These are phyloP conservation scores for Hemileia vastatrix DNA, from an alignment of 1,284 basidiomycete genomes.

Conservation along the genomic window DNA sequence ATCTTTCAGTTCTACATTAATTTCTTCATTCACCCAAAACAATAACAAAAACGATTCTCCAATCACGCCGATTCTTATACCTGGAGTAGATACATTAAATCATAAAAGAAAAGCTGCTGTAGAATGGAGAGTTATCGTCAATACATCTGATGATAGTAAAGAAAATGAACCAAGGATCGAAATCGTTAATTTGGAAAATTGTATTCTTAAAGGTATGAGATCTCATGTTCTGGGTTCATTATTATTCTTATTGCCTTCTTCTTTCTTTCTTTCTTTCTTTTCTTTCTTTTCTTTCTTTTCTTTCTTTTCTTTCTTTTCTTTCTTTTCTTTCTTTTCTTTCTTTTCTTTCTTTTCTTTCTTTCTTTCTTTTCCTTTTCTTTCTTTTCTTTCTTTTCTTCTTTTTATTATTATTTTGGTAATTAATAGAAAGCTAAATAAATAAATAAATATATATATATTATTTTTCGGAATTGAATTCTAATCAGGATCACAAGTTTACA, in stretches of 20 bases:
- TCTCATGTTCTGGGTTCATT: neutral
- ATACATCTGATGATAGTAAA: neutral
- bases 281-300: too few species aligned
- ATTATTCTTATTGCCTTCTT: neutral
- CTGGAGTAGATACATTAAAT: constrained; percentile 19
- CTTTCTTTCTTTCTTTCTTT: too few species aligned
- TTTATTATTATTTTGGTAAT: neutral
- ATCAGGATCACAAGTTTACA: constrained; percentile 19
- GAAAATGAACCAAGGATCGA: neutral
- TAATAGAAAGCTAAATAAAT: neutral
- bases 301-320: too few species aligned
- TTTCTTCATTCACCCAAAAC: neutral
- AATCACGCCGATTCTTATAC: constrained; percentile 10
- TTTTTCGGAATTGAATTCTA: neutral
- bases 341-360: too few species aligned
- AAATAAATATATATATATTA: neutral
- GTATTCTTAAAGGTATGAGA: neutral
- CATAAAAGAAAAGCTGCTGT: constrained; percentile 7
- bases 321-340: too few species aligned
- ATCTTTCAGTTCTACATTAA: constrained; percentile 8
- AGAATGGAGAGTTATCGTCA: constrained; percentile 4
- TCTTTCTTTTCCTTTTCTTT: too few species aligned
- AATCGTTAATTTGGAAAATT: constrained; percentile 5
- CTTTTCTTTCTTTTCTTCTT: too few species aligned
- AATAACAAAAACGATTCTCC: neutral